Conservation (phyloP, 495 filamentous ascomycete genomes). For the Xylaria bambusicola region DNA sequence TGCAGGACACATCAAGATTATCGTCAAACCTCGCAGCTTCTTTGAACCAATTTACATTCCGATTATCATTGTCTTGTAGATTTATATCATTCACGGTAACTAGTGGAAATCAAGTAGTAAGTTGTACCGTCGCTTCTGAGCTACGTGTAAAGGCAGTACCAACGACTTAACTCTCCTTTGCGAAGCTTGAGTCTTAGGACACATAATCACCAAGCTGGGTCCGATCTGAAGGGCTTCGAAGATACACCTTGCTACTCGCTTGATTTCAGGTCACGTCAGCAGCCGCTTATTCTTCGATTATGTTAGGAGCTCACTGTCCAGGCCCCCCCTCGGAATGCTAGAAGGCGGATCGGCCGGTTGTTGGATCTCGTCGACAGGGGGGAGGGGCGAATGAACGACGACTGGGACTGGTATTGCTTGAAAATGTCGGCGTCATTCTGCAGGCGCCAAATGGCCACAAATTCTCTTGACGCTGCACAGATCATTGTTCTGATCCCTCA, state of each 20-base stretch:
- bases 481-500: slow-evolving; percentile 32
- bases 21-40: no score
- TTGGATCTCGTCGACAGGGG: slow-evolving; percentile 43
- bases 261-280: slow-evolving; percentile 44
- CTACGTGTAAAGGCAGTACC: slow-evolving; percentile 40
- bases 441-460: slow-evolving; percentile 36
- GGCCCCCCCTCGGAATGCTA: slow-evolving; percentile 43
- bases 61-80: no score
- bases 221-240: slow-evolving; percentile 39
- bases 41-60: no score
- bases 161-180: slow-evolving; percentile 40
- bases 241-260: slow-evolving; percentile 41
- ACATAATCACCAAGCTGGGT: slow-evolving; percentile 44
- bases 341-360: slow-evolving; percentile 42
- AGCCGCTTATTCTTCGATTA: slow-evolving; percentile 37
- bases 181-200: slow-evolving; percentile 35
- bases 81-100: no score
- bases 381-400: slow-evolving; percentile 36
- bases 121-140: slow-evolving; percentile 40
- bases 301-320: slow-evolving; percentile 42
- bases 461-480: slow-evolving; percentile 44
- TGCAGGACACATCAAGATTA: no score
- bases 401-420: slow-evolving; percentile 40
- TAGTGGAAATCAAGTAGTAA: no score
- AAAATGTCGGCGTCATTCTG: slow-evolving; percentile 48